Evolutionary conservation across 2,329 filamentous ascomycete species (phyloP).

Genomic region (Arthrobotrys megalospora): DNA sequence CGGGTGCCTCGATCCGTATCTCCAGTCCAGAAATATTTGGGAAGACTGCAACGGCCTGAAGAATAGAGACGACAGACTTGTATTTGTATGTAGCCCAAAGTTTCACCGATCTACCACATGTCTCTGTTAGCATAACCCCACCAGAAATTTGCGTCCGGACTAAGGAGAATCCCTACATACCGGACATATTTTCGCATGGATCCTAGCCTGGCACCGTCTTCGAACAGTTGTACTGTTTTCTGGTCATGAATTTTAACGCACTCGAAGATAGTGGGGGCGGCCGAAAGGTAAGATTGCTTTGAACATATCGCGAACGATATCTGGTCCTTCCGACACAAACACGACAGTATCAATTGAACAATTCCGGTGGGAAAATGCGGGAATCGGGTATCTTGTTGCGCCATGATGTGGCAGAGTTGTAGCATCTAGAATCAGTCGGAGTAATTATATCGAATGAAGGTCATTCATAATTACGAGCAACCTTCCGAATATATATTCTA

Average conservation of each 20-base stretch:
- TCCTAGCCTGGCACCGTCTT: too few species aligned
- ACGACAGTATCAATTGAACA: not conserved
- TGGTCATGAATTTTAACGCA: not conserved
- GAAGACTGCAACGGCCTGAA: not conserved
- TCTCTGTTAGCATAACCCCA: not conserved
- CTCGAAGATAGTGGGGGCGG: not conserved
- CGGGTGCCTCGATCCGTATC: not conserved
- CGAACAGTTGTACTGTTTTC: not conserved
- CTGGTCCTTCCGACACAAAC: not conserved
- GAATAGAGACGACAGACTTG: not conserved
- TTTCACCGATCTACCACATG: not conserved
- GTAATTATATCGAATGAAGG: too few species aligned
- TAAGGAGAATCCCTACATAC: not conserved
- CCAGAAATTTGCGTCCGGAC: not conserved
- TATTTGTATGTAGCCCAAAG: not conserved
- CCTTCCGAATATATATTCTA: too few species aligned
- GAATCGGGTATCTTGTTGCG: too few species aligned
- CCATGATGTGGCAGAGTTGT: too few species aligned
- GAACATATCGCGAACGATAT: conserved; percentile 3
- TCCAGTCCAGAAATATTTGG: not conserved
- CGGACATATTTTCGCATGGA: not conserved
- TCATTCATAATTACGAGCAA: too few species aligned
- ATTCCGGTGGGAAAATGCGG: not conserved
- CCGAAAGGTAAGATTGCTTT: not conserved
- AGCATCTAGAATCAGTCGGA: too few species aligned